Percentiles rank a stretch among this genome's conserved stretches.
Evolutionary conservation across 352 stramenopile species (phyloP).

Genomic region (Pythium angustatum): DNA sequence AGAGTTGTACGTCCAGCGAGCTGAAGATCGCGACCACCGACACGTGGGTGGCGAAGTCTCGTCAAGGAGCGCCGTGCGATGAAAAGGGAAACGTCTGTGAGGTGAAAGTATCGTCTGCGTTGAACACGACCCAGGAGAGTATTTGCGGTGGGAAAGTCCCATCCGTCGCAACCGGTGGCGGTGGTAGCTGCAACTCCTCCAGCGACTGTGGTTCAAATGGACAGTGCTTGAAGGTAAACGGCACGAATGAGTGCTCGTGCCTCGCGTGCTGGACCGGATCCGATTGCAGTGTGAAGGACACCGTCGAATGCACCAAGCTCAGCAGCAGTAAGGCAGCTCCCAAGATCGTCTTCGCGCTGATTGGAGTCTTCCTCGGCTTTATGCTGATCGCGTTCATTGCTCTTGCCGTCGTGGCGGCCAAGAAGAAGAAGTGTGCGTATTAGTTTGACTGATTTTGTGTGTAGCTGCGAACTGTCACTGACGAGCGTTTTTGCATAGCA

Average conservation of each 20-base stretch:
- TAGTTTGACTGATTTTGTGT: not conserved
- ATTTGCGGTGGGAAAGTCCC: constrained; percentile 58
- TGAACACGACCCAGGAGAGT: constrained; percentile 69
- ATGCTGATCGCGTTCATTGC: constrained; percentile 77
- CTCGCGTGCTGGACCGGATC: constrained; percentile 73
- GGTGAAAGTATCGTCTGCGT: constrained; percentile 43
- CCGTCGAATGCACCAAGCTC: constrained; percentile 55
- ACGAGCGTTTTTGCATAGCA: not conserved
- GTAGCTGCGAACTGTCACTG: not conserved
- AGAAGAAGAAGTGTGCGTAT: constrained; percentile 66
- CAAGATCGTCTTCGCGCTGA: constrained; percentile 63
- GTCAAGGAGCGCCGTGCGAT: constrained; percentile 73
- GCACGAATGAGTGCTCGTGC: constrained; percentile 66
- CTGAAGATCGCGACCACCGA: constrained; percentile 68
- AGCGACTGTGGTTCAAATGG: constrained; percentile 72
- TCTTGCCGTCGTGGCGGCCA: constrained; percentile 60
- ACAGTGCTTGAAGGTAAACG: constrained; percentile 67
- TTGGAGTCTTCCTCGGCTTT: constrained; percentile 63
- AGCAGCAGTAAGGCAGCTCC: constrained; percentile 56
- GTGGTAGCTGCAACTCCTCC: constrained; percentile 57
- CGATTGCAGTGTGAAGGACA: constrained; percentile 76
- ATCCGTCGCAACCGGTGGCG: constrained; percentile 48
- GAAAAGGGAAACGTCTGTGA: constrained; percentile 63
- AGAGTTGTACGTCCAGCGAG: constrained; percentile 46
- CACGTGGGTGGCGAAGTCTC: constrained; percentile 67